Percentiles rank a stretch among this genome's conserved stretches.
Conservation (phyloP, 1,284 basidiomycete genomes). For the Melampsora larici-populina region DNA sequence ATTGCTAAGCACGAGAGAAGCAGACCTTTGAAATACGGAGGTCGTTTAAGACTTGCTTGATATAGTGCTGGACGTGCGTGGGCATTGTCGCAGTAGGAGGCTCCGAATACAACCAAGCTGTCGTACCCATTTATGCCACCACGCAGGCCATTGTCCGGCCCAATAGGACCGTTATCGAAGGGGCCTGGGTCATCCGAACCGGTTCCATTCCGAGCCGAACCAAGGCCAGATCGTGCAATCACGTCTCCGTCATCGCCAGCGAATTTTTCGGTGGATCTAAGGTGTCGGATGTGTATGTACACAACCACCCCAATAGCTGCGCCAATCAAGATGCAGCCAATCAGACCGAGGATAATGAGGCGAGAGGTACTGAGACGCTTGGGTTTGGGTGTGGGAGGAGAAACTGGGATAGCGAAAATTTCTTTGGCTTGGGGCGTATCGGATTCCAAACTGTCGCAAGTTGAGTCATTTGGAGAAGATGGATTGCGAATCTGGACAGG, state of each 20-base stretch:
- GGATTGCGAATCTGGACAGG: too few relatives aligned
- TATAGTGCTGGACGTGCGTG: conserved; percentile 21
- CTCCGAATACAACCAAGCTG: conserved; percentile 31
- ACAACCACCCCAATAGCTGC: conserved; percentile 8
- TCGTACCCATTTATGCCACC: conserved; percentile 33
- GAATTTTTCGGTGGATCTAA: neutral
- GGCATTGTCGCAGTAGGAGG: conserved; percentile 34
- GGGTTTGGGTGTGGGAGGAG: too few relatives aligned
- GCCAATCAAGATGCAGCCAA: conserved; percentile 10
- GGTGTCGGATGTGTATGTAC: neutral
- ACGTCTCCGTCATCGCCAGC: conserved; percentile 18
- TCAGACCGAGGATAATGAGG: conserved; percentile 3
- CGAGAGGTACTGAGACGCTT: neutral
- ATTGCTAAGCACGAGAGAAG: neutral
- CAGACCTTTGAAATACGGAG: conserved; percentile 32
- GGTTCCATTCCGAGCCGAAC: conserved; percentile 22
- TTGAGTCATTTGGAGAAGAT: too few relatives aligned
- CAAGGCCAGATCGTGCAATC: conserved; percentile 23
- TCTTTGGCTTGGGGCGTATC: too few relatives aligned
- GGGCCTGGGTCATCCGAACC: neutral
- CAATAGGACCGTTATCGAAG: conserved; percentile 8
- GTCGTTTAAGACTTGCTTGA: conserved; percentile 16
- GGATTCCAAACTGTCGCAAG: too few relatives aligned
- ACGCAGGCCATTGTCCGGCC: conserved; percentile 24
- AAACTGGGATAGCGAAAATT: too few relatives aligned